phyloP scores from a whole-genome alignment of 2,329 filamentous ascomycete species.

The Talaromyces marneffei region DNA sequence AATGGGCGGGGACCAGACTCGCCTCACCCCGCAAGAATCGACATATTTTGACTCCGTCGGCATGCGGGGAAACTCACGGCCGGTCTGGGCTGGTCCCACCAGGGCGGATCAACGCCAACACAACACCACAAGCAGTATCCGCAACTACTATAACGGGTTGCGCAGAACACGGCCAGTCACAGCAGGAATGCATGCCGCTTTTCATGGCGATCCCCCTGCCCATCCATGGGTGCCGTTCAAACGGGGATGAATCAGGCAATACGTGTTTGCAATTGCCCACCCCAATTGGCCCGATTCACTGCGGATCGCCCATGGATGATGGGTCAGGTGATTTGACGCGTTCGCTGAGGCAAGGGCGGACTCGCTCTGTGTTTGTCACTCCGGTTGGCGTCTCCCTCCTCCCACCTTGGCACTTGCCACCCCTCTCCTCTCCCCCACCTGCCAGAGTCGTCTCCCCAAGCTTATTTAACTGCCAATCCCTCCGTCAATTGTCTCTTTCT shows the following conservation, averaged over 20 bases:
- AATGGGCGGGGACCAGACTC: background rate
- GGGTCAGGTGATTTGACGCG: background rate
- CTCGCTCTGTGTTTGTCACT: background rate
- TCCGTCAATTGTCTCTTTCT: background rate
- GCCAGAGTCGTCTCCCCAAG: background rate
- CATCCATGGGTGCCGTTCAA: background rate
- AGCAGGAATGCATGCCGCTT: no score
- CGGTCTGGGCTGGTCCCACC: background rate
- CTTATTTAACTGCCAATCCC: background rate
- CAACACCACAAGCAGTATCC: no score
- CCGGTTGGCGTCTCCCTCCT: background rate
- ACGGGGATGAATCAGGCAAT: background rate
- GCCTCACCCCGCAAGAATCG: no score
- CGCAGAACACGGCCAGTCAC: no score
- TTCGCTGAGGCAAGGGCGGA: background rate
- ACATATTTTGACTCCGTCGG: no score
- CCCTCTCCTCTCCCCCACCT: background rate
- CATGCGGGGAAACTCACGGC: no score
- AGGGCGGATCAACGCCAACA: no score
- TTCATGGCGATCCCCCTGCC: background rate
- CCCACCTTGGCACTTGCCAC: background rate
- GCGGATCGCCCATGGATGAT: background rate
- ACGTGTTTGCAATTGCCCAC: background rate
- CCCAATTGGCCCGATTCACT: background rate
- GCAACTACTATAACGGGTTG: no score